Evolutionary conservation across 164 flowering plant genomes (phyloP).

Genomic region (Dillenia turbinata): DNA sequence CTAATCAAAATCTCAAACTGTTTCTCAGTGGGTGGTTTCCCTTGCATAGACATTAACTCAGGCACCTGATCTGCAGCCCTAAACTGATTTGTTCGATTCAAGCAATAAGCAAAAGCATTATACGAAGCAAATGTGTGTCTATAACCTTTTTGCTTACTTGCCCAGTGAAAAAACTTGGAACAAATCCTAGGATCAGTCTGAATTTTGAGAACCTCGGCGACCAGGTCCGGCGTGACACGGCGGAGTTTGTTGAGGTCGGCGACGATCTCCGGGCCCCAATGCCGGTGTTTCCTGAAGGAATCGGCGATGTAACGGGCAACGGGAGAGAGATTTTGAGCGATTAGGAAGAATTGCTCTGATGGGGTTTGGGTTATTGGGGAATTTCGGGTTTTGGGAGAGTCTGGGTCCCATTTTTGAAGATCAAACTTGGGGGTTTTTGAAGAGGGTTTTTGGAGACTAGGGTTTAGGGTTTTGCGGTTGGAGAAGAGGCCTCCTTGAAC

Average conservation of each 20-base stretch:
- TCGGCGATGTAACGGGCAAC: constrained; percentile 86
- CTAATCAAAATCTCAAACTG: constrained; percentile 93
- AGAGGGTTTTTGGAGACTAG: constrained; percentile 8
- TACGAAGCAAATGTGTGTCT: constrained; percentile 67
- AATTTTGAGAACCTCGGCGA: constrained; percentile 77
- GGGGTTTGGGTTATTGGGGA: constrained; percentile 26
- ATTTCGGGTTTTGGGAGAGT: constrained; percentile 15
- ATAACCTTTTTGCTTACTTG: constrained; percentile 93
- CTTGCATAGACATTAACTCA: constrained; percentile 85
- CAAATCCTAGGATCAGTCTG: constrained; percentile 52
- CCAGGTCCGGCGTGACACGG: constrained; percentile 73
- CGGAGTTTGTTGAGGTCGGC: constrained; percentile 74
- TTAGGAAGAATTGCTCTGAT: constrained; percentile 41
- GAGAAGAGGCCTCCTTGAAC: constrained; percentile 80
- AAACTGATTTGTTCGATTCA: constrained; percentile 59
- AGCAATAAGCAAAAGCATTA: constrained; percentile 82
- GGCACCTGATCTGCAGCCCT: constrained; percentile 89
- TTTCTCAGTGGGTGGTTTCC: constrained; percentile 76
- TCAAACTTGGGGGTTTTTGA: constrained; percentile 30
- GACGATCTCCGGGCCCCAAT: constrained; percentile 62
- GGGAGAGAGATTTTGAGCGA: constrained; percentile 63
- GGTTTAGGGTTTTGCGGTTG: constrained; percentile 52
- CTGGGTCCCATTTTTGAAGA: constrained; percentile 74
- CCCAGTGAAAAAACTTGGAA: constrained; percentile 90
- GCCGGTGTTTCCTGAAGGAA: constrained; percentile 58